Percentiles rank a stretch among this genome's conserved stretches.
phyloP scores from a whole-genome alignment of 345 rosid genomes.

The Hibiscus mutabilis region DNA sequence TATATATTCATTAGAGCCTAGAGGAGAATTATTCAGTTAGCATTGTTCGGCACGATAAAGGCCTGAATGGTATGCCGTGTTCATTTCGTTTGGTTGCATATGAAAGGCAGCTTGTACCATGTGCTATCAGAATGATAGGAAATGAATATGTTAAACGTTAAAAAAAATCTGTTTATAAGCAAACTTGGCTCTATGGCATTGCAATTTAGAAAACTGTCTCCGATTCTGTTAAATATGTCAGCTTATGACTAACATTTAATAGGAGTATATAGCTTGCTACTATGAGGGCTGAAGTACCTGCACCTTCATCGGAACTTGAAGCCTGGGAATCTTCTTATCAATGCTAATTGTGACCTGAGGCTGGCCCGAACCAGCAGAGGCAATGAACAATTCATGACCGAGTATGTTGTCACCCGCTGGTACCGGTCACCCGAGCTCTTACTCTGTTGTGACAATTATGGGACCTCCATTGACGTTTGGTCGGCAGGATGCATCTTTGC shows the following conservation, averaged over 20 bases:
- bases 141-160: too few species aligned
- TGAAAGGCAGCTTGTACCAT: too few species aligned
- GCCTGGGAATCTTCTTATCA: constrained; percentile 81
- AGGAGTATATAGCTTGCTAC: constrained; percentile 38
- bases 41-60: too few species aligned
- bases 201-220: too few species aligned
- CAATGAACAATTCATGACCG: constrained; percentile 74
- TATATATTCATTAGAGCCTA: too few species aligned
- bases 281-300: constrained; percentile 76
- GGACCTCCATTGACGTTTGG: constrained; percentile 84
- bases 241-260: background rate
- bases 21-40: too few species aligned
- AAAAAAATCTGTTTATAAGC: too few species aligned
- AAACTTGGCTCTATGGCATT: too few species aligned
- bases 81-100: too few species aligned
- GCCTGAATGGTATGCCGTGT: too few species aligned
- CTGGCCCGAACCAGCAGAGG: constrained; percentile 72
- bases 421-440: constrained; percentile 93
- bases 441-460: constrained; percentile 73
- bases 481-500: constrained; percentile 94
- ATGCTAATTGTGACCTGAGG: constrained; percentile 73
- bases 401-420: constrained; percentile 89
- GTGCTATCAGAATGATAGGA: background rate
- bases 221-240: too few species aligned
- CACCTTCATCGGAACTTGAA: constrained; percentile 92